Evolutionary conservation across 768 basidiomycete species (phyloP).

Genomic region (Trametes cubensis): DNA sequence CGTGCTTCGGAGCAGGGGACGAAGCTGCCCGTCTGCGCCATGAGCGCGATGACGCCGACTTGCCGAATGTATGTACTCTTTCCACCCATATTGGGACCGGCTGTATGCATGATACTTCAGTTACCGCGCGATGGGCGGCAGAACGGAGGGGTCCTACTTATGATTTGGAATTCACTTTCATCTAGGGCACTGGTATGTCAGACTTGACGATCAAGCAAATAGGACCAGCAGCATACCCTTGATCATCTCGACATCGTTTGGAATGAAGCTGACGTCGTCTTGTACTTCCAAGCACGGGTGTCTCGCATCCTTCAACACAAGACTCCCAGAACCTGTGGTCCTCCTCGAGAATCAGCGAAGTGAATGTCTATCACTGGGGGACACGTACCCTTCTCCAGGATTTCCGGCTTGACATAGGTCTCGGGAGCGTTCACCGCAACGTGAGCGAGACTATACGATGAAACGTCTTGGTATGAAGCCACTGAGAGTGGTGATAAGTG

Average conservation of each 20-base stretch:
- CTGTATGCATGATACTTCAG: constrained; percentile 38
- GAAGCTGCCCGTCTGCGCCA: constrained; percentile 95
- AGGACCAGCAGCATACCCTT: constrained; percentile 54
- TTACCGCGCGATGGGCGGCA: not conserved
- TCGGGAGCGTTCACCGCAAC: constrained; percentile 86
- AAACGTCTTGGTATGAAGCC: not conserved
- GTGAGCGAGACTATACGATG: constrained; percentile 74
- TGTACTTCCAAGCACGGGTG: constrained; percentile 98
- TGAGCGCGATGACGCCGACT: constrained; percentile 92
- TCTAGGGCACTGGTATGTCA: constrained; percentile 41
- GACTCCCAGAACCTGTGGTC: constrained; percentile 69
- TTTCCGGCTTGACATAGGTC: constrained; percentile 83
- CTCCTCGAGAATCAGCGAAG: not conserved
- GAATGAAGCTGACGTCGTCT: constrained; percentile 92
- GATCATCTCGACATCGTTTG: constrained; percentile 94
- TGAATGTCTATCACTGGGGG: not conserved
- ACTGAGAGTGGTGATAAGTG: not conserved
- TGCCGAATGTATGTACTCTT: constrained; percentile 97
- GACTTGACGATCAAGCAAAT: not conserved
- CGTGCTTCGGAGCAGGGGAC: constrained; percentile 89
- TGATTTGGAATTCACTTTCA: constrained; percentile 92
- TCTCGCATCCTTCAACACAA: constrained; percentile 82
- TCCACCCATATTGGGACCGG: constrained; percentile 99
- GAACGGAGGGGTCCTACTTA: constrained; percentile 55
- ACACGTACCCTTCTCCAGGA: constrained; percentile 70